Evolutionary conservation across 495 filamentous ascomycete species (phyloP).

Genomic region (Schizothecium vesticola): DNA sequence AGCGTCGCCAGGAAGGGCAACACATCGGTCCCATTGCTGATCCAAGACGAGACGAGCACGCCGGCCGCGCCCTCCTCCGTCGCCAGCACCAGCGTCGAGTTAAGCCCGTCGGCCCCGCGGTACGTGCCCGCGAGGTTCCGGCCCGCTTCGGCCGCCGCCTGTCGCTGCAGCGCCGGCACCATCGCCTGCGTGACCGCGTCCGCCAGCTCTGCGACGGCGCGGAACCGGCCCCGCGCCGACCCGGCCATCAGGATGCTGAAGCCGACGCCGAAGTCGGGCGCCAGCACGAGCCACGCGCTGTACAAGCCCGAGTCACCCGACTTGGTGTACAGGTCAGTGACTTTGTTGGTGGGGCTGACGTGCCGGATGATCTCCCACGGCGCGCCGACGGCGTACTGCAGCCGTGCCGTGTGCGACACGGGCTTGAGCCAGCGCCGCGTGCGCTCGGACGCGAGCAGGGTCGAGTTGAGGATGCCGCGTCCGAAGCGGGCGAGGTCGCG

Average conservation of each 20-base stretch:
- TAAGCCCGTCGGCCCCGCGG: constrained; percentile 18
- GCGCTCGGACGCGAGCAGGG: constrained; percentile 30
- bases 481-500: constrained; percentile 34
- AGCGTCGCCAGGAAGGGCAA: constrained; percentile 11
- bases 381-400: constrained; percentile 26
- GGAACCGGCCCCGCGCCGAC: background rate
- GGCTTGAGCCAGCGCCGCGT: constrained; percentile 51
- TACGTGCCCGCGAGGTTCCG: constrained; percentile 30
- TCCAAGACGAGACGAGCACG: constrained; percentile 28
- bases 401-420: constrained; percentile 33
- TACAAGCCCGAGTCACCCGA: constrained; percentile 39
- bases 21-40: constrained; percentile 36
- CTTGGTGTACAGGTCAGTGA: constrained; percentile 40
- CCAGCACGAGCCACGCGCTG: constrained; percentile 26
- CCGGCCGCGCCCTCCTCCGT: constrained; percentile 24
- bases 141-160: constrained; percentile 29
- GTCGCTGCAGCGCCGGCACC: constrained; percentile 30
- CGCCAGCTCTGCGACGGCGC: constrained; percentile 11
- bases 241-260: constrained; percentile 36
- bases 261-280: constrained; percentile 39
- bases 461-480: constrained; percentile 43
- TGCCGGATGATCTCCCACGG: constrained; percentile 38
- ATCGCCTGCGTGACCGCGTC: constrained; percentile 28
- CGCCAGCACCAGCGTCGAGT: constrained; percentile 30
- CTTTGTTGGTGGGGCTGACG: constrained; percentile 10